These are phyloP conservation scores for Onygenales sp. DNA, from an alignment of 2,329 filamentous ascomycete species.

Conservation along the genomic window DNA sequence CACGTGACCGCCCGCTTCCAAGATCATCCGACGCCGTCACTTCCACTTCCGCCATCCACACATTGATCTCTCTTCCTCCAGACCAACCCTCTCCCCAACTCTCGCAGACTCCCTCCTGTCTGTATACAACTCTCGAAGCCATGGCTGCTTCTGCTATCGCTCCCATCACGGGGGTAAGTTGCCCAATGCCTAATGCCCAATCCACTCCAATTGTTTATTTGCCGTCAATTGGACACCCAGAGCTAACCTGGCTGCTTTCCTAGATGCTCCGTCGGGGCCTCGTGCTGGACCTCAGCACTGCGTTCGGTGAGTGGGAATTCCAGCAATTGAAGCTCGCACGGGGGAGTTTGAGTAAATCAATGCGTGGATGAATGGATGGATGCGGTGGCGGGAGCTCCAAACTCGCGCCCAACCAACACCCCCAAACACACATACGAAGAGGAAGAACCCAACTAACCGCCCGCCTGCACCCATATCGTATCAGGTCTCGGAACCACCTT, in stretches of 20 bases:
- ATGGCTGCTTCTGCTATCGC: conserved; percentile 32
- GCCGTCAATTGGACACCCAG: conserved; percentile 6
- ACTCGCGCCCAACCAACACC: background rate
- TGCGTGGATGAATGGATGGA: background rate
- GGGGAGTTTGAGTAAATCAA: background rate
- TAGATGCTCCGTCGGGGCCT: conserved; percentile 58
- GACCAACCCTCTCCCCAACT: background rate
- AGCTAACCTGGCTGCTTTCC: conserved; percentile 4
- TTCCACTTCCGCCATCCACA: background rate
- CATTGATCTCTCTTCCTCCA: background rate
- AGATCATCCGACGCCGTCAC: background rate
- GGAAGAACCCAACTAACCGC: background rate
- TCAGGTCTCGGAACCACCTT: conserved; percentile 52
- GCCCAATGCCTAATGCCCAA: background rate
- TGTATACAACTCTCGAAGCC: conserved; percentile 7
- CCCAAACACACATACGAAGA: background rate
- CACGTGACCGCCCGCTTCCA: background rate
- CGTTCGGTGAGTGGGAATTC: conserved; percentile 46
- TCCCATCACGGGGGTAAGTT: conserved; percentile 40
- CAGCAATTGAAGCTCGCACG: too few species aligned
- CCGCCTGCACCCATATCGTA: background rate
- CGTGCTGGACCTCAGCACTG: conserved; percentile 58
- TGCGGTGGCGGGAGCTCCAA: background rate
- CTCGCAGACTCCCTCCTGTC: background rate
- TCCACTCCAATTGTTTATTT: background rate